Conservation (phyloP, 2,329 filamentous ascomycete species). For the Cladophialophora exuberans region DNA sequence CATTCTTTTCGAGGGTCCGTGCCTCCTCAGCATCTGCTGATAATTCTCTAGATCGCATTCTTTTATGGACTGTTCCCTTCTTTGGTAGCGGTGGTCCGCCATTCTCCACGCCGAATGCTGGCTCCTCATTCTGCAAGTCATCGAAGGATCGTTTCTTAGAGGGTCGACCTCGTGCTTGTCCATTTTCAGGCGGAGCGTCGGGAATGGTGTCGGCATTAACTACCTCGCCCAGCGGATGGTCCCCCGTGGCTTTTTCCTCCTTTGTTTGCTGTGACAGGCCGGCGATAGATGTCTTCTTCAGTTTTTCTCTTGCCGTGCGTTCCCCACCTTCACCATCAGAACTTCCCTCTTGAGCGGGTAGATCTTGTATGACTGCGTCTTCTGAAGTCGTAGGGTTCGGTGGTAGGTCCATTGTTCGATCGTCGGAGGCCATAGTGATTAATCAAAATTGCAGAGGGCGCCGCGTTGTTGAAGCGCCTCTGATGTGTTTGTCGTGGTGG, state of each 20-base stretch:
- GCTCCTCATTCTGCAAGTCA: constrained; percentile 43
- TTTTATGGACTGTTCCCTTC: constrained; percentile 35
- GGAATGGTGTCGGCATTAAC: constrained; percentile 30
- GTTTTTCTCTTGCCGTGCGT: constrained; percentile 62
- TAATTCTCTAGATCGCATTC: constrained; percentile 40
- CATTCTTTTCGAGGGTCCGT: constrained; percentile 21
- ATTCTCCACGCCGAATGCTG: constrained; percentile 28
- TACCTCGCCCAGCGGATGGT: constrained; percentile 37
- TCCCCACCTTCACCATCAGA: constrained; percentile 48
- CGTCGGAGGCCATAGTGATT: constrained; percentile 19
- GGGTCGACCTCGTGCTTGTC: constrained; percentile 35
- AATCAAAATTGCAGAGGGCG: background rate
- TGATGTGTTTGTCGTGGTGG: background rate
- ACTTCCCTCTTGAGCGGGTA: constrained; percentile 21
- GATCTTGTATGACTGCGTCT: constrained; percentile 22
- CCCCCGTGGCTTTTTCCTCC: constrained; percentile 27
- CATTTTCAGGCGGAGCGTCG: constrained; percentile 33
- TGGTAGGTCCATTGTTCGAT: background rate
- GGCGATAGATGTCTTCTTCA: constrained; percentile 65
- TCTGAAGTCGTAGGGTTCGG: background rate
- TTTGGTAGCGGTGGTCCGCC: constrained; percentile 27
- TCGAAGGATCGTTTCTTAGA: constrained; percentile 48
- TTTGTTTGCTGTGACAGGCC: constrained; percentile 35
- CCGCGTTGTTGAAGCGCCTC: background rate
- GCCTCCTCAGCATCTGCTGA: constrained; percentile 24